phyloP scores from a whole-genome alignment of 1,284 basidiomycete genomes.

The Porogramme epimiltina region DNA sequence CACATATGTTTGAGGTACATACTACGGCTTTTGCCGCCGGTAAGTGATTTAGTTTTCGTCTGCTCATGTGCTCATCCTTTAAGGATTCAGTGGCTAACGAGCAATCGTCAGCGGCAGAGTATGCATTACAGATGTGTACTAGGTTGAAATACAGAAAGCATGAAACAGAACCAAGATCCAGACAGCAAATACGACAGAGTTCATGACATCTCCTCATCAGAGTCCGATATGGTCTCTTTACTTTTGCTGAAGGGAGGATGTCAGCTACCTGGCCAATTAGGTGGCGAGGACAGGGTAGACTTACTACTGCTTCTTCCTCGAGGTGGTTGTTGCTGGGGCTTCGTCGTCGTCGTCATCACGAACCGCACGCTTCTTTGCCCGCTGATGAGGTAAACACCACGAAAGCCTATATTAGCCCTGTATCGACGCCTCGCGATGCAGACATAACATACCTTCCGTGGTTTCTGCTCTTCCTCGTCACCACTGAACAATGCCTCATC shows the following conservation, averaged over 20 bases:
- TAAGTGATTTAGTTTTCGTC: too few relatives aligned
- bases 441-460: slow-evolving; percentile 51
- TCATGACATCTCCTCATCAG: slow-evolving; percentile 69
- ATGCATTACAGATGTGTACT: slow-evolving; percentile 22
- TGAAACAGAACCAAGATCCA: slow-evolving; percentile 8
- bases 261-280: neutral
- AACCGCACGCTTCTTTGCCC: slow-evolving; percentile 74
- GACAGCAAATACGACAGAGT: slow-evolving; percentile 8
- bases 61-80: too few relatives aligned
- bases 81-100: too few relatives aligned
- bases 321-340: slow-evolving; percentile 36
- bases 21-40: too few relatives aligned
- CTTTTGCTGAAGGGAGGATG: slow-evolving; percentile 57
- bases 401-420: too few relatives aligned
- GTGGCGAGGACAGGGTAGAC: slow-evolving; percentile 31
- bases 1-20: too few relatives aligned
- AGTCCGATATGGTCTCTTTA: slow-evolving; percentile 77
- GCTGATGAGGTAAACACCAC: slow-evolving; percentile 29
- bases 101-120: neutral
- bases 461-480: slow-evolving; percentile 65
- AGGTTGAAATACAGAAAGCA: slow-evolving; percentile 20
- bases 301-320: slow-evolving; percentile 77
- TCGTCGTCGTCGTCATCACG: slow-evolving; percentile 79
- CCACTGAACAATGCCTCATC: slow-evolving; percentile 65
- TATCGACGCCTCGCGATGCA: too few relatives aligned